Percentiles rank a stretch among this genome's conserved stretches.
These are phyloP conservation scores for Oryza brachyantha DNA, from an alignment of 176 grass and related monocot genomes.

Conservation along the genomic window DNA sequence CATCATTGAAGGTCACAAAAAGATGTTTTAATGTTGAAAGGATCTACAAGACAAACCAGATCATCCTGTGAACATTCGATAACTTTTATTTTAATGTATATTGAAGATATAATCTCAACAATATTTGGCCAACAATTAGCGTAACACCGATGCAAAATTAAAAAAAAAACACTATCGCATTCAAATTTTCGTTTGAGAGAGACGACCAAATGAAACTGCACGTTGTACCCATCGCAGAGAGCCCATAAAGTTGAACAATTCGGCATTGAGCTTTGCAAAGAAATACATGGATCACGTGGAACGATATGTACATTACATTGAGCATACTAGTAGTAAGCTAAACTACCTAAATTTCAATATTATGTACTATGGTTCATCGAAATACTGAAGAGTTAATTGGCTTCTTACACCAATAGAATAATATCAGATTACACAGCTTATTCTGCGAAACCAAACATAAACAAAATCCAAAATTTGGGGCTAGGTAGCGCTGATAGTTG, in stretches of 20 bases:
- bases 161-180: neutral
- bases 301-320: neutral
- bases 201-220: too few species aligned
- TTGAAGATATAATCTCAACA: neutral
- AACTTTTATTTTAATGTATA: too few species aligned
- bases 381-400: neutral
- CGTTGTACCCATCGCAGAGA: neutral
- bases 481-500: neutral
- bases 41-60: too few species aligned
- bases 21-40: too few species aligned
- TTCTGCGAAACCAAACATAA: neutral
- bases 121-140: too few species aligned
- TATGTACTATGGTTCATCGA: neutral
- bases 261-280: neutral
- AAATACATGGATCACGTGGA: neutral
- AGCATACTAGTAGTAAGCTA: neutral
- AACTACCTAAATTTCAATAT: slow-evolving; percentile 1
- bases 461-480: neutral
- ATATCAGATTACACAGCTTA: slow-evolving; percentile 14
- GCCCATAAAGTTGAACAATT: neutral
- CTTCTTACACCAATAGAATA: neutral
- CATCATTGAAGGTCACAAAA: too few species aligned
- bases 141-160: too few species aligned
- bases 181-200: too few species aligned
- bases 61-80: too few species aligned